Conservation (phyloP, 306 rosid species). For the Cajanus cajan region DNA sequence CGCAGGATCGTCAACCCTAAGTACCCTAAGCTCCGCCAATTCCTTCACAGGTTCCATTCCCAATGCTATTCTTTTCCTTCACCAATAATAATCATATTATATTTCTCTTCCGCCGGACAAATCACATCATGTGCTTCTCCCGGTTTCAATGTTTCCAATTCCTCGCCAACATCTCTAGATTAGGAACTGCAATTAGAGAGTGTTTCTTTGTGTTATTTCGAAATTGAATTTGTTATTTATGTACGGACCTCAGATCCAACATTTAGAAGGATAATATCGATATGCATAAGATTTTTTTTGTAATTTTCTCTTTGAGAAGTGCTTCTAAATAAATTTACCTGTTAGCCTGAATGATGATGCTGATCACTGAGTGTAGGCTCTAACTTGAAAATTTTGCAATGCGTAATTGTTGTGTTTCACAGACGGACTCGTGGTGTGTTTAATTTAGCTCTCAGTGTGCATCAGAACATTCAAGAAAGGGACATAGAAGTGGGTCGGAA, state of each 20-base stretch:
- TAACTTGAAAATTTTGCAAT: not conserved
- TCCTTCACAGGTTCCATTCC: constrained; percentile 57
- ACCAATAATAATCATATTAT: not conserved
- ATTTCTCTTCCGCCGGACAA: too few relatives aligned
- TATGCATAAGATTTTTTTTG: too few relatives aligned
- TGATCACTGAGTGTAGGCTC: not conserved
- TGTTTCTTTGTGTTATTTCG: not conserved
- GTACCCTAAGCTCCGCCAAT: constrained; percentile 62
- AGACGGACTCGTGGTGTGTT: constrained; percentile 77
- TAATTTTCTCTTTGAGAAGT: too few relatives aligned
- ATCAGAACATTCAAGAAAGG: constrained; percentile 73
- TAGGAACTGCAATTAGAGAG: not conserved
- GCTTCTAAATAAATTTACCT: too few relatives aligned
- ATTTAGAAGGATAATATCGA: not conserved
- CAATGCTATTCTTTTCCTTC: not conserved
- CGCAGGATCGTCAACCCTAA: constrained; percentile 65
- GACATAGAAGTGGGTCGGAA: constrained; percentile 86
- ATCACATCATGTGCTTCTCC: not conserved
- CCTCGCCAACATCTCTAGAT: not conserved
- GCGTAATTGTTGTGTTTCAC: constrained; percentile 13
- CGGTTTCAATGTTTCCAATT: not conserved
- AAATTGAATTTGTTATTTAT: not conserved
- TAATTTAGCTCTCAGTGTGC: constrained; percentile 67
- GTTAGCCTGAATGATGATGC: not conserved
- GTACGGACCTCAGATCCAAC: not conserved